A percentile compares a stretch with the other conserved stretches of the same genome.
phyloP scores from a whole-genome alignment of 2,329 filamentous ascomycete genomes.

The Aspergillus neoniger region DNA sequence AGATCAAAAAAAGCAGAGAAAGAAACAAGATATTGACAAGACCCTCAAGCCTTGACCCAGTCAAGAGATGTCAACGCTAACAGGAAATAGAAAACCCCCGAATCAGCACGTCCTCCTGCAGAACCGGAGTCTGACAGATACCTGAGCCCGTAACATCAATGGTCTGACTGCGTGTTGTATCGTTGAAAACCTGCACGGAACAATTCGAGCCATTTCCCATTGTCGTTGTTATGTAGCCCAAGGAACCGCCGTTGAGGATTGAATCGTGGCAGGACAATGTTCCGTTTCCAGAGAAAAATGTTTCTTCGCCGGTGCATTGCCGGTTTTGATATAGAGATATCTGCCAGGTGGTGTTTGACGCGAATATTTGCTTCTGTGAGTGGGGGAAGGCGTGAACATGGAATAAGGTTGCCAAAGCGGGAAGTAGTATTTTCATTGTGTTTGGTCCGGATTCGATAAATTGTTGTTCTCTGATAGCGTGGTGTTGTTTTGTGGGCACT shows the following conservation, averaged over 20 bases:
- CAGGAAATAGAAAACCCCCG: slow-evolving; percentile 7
- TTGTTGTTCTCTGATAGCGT: neutral
- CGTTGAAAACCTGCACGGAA: slow-evolving; percentile 7
- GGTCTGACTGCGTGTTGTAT: slow-evolving; percentile 3
- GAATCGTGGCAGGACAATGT: slow-evolving; percentile 6
- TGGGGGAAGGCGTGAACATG: neutral
- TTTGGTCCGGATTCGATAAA: no score
- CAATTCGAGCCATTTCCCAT: neutral
- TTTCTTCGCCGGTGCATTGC: slow-evolving; percentile 16
- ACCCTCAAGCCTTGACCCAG: neutral
- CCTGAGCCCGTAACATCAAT: neutral
- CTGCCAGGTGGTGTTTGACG: slow-evolving; percentile 12
- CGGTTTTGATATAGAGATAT: slow-evolving; percentile 16
- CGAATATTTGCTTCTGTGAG: neutral
- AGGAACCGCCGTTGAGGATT: slow-evolving; percentile 17
- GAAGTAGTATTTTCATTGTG: neutral
- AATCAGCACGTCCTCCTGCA: neutral
- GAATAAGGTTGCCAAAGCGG: neutral
- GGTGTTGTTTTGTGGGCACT: neutral
- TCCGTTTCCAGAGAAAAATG: slow-evolving; percentile 13
- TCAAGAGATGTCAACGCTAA: neutral
- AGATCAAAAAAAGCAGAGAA: neutral
- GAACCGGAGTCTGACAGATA: neutral
- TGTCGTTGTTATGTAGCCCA: slow-evolving; percentile 13
- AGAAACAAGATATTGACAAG: neutral